Evolutionary conservation across 108 stramenopile genomes (phyloP), one percentile per base, ranked within the genome.

Genomic region (Cyclotella cryptica): DNA sequence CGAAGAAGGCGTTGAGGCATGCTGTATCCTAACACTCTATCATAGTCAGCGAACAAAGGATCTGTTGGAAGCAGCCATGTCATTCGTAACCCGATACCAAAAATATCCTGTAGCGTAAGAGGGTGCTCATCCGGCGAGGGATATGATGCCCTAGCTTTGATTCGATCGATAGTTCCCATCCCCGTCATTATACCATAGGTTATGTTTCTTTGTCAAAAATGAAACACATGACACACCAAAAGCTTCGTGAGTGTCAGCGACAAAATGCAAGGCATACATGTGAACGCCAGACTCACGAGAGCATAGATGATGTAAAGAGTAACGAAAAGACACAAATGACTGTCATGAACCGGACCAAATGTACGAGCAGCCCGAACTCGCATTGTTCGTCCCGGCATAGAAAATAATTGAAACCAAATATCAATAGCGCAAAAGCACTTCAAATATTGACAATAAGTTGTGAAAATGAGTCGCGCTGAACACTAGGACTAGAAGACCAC

Each of bases 121-220:
- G 91, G 90, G 44, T 85, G 88, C 63, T 96, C 95, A 19, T 84
- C 87, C 43, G 84, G 64, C 24, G 84, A 67, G 29, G 71, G 59
- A 71, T 87, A 21, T 0, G 55, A 24, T 27, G 6, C 60, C 24
- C 35, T 62, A 0, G 35, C 13, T 69, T 96, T 96, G 58, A 96
- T 78, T 26, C 96, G 82, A 87, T 96, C 96, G 66, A 96, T 94
- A n/a, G 96, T 96, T 11, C 96, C 96, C 60, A 92, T 84, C 14
- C 96, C 96, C 19, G 93, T 94, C 81, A 96, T 88, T 49, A 96
- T 72, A 8, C 92, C 93, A 85, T 90, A 93, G 0, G 84, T 79
- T 3, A 94, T 86, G 74, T 94, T 96, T 88, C 67, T 69, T 69
- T 10, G 46, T 78, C 35, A 64, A 28, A 10, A 67, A 26, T 42